phyloP scores from a whole-genome alignment of 2,329 filamentous ascomycete species.

The Niveomyces coronatus region DNA sequence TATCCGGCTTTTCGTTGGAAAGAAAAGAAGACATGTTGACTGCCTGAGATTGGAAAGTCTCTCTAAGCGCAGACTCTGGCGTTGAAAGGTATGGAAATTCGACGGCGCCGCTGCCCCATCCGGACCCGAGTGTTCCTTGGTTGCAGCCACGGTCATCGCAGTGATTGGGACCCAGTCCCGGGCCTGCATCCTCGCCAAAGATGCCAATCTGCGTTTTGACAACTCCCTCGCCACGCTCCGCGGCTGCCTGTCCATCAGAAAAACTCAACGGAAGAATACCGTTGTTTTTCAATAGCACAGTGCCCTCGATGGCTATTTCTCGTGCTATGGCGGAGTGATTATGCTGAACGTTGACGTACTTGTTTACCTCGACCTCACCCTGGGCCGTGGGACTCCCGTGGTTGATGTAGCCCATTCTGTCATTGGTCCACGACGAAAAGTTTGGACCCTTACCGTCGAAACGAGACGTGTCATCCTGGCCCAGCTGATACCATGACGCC shows the following conservation, averaged over 20 bases:
- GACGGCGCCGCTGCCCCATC: constrained; percentile 62
- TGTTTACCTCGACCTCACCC: constrained; percentile 44
- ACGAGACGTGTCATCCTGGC: constrained; percentile 59
- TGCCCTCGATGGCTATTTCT: constrained; percentile 45
- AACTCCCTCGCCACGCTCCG: constrained; percentile 15
- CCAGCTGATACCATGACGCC: constrained; percentile 81
- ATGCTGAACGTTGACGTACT: constrained; percentile 53
- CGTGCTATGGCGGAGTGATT: constrained; percentile 41
- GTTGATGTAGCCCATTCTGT: constrained; percentile 43
- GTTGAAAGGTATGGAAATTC: constrained; percentile 59
- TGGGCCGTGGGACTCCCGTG: constrained; percentile 36
- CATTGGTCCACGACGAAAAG: constrained; percentile 64
- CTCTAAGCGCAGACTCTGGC: constrained; percentile 51
- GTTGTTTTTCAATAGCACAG: constrained; percentile 51
- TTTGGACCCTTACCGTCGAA: constrained; percentile 66
- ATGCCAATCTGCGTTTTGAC: constrained; percentile 36
- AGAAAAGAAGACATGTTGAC: constrained; percentile 47
- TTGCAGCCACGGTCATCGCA: constrained; percentile 59
- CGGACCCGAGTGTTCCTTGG: constrained; percentile 58
- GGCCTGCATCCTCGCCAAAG: constrained; percentile 43
- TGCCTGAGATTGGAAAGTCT: constrained; percentile 32
- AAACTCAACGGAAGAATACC: constrained; percentile 40
- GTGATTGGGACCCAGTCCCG: constrained; percentile 49
- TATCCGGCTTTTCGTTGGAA: constrained; percentile 49
- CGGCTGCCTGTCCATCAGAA: constrained; percentile 18